Evolutionary conservation across 495 filamentous ascomycete genomes (phyloP).

Genomic region (Annulohypoxylon moriforme): DNA sequence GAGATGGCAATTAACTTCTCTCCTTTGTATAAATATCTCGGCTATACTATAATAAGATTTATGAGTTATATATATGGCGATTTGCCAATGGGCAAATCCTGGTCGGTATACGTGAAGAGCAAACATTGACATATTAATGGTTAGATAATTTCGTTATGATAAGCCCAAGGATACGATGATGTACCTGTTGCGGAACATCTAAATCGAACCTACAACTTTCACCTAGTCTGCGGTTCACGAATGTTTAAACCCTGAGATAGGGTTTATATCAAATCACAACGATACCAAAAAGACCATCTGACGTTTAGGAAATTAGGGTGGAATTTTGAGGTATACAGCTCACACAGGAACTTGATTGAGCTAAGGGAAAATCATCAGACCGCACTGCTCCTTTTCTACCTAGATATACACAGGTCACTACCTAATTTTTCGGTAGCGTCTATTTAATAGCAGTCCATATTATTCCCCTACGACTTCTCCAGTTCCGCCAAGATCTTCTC

Average conservation of each 20-base stretch:
- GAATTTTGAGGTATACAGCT: conserved; percentile 50
- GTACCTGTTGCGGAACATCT: no score
- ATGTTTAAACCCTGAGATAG: no score
- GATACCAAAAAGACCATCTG: not conserved
- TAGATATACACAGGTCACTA: conserved; percentile 53
- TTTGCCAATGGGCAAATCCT: no score
- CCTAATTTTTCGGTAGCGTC: conserved; percentile 35
- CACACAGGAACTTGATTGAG: conserved; percentile 52
- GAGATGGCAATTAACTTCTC: no score
- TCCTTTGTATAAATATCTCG: no score
- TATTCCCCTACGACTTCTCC: conserved; percentile 72
- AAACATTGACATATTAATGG: no score
- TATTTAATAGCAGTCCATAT: conserved; percentile 50
- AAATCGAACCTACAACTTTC: no score
- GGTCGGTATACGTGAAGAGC: no score
- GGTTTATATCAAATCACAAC: not conserved
- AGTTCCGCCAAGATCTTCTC: conserved; percentile 99
- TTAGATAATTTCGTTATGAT: no score
- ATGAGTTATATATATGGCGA: no score
- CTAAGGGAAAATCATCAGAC: conserved; percentile 47
- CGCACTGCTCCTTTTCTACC: conserved; percentile 51
- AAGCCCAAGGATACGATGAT: no score
- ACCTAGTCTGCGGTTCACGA: not conserved
- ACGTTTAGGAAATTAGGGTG: conserved; percentile 41
- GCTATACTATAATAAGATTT: no score